Conservation (phyloP, 305 asterid species). For the Fraxinus angustifolia region DNA sequence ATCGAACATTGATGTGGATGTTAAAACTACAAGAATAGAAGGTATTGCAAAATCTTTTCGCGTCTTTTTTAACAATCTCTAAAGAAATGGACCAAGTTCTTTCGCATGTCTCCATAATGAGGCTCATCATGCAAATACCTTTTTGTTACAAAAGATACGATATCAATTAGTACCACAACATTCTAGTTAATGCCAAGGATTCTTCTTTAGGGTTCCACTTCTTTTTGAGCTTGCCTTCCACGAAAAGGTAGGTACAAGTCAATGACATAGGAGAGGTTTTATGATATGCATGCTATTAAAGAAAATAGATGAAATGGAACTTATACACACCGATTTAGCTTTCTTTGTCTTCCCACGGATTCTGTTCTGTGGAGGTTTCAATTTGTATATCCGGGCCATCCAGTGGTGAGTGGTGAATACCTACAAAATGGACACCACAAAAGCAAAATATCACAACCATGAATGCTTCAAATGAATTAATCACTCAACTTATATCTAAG, state of each 20-base stretch:
- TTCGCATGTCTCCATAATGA: neutral
- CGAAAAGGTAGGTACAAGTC: conserved; percentile 11
- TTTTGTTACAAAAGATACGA: conserved; percentile 9
- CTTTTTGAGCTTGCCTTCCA: conserved; percentile 64
- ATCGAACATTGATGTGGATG: neutral
- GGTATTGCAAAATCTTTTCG: conserved; percentile 11
- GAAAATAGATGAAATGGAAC: neutral
- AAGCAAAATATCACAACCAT: neutral
- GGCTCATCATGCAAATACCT: neutral
- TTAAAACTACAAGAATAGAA: neutral
- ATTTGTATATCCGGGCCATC: conserved; percentile 92
- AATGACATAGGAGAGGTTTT: conserved; percentile 1
- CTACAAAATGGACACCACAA: conserved; percentile 28
- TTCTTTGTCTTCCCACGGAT: conserved; percentile 86
- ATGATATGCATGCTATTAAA: neutral
- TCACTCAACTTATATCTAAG: neutral
- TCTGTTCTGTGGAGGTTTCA: conserved; percentile 80
- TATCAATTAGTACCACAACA: neutral
- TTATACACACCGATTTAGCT: conserved; percentile 55
- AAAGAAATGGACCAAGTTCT: conserved; percentile 11
- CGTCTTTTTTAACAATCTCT: conserved; percentile 10
- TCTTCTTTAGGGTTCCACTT: conserved; percentile 59
- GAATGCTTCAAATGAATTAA: neutral
- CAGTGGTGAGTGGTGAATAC: conserved; percentile 97
- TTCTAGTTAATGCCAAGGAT: conserved; percentile 62